Percentiles rank a stretch among this genome's conserved stretches.
These are phyloP conservation scores for Leptoxyphium fumago DNA, from an alignment of 2,329 filamentous ascomycete genomes.

Conservation along the genomic window DNA sequence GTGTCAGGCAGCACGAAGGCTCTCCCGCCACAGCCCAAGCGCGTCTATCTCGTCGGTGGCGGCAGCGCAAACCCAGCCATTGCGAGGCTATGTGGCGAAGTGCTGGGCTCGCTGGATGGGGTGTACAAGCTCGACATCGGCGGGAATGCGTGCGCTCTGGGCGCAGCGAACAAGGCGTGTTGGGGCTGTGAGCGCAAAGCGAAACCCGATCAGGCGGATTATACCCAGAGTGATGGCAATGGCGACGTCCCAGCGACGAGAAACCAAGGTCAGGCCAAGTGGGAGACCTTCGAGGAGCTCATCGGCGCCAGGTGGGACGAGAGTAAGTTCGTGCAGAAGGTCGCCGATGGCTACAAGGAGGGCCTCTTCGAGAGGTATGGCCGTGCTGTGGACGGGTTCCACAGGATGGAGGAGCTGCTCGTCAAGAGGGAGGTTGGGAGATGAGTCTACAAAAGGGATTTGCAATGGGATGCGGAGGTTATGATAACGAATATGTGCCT, in stretches of 20 bases:
- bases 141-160: slow-evolving; percentile 85
- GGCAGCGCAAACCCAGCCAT: slow-evolving; percentile 84
- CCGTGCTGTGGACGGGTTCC: slow-evolving; percentile 59
- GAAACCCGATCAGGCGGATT: not conserved
- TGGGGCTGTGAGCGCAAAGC: slow-evolving; percentile 62
- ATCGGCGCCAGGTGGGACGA: slow-evolving; percentile 77
- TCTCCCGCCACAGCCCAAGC: slow-evolving; percentile 69
- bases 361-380: slow-evolving; percentile 68
- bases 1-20: slow-evolving; percentile 29
- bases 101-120: slow-evolving; percentile 76
- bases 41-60: slow-evolving; percentile 89
- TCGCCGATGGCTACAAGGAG: slow-evolving; percentile 65
- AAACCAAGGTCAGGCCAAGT: not conserved
- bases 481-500: no score
- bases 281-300: slow-evolving; percentile 65
- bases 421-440: slow-evolving; percentile 24
- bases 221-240: slow-evolving; percentile 14
- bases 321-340: slow-evolving; percentile 64
- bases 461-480: no score
- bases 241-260: not conserved
- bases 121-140: slow-evolving; percentile 90
- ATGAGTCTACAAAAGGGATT: not conserved
- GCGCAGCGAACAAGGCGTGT: slow-evolving; percentile 88
- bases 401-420: slow-evolving; percentile 55
- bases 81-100: slow-evolving; percentile 67